Evolutionary conservation across 495 filamentous ascomycete genomes (phyloP).

Genomic region (Chaetomidium leptoderma): DNA sequence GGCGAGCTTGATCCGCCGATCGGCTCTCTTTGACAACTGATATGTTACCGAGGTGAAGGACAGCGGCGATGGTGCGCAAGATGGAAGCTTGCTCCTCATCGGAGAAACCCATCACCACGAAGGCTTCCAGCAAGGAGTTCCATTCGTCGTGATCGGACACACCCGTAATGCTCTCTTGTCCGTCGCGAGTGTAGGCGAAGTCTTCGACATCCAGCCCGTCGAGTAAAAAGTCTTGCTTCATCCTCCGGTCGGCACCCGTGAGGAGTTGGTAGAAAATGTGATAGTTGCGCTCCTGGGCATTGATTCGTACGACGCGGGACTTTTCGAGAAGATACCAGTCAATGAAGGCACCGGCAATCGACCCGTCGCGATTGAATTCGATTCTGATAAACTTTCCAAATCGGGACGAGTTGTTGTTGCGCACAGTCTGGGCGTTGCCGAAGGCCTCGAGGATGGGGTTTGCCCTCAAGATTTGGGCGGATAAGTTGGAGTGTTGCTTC

Average conservation of each 20-base stretch:
- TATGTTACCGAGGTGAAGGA: slow-evolving; percentile 92
- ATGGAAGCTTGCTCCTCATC: slow-evolving; percentile 80
- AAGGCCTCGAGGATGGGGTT: slow-evolving; percentile 99
- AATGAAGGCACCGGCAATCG: slow-evolving; percentile 93
- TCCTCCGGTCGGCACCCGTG: slow-evolving; percentile 66
- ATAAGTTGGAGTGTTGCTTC: slow-evolving; percentile 78
- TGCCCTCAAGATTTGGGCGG: slow-evolving; percentile 90
- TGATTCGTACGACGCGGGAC: slow-evolving; percentile 86
- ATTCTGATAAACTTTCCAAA: slow-evolving; percentile 99
- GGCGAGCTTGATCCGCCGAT: slow-evolving; percentile 82
- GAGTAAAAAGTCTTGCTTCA: slow-evolving; percentile 73
- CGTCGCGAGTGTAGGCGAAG: slow-evolving; percentile 85
- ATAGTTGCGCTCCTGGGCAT: slow-evolving; percentile 85
- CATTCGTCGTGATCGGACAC: slow-evolving; percentile 92
- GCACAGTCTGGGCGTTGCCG: slow-evolving; percentile 94
- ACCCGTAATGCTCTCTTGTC: slow-evolving; percentile 84
- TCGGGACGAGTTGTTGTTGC: slow-evolving; percentile 97
- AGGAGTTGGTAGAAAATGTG: slow-evolving; percentile 97
- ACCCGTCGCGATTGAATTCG: slow-evolving; percentile 83
- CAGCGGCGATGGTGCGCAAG: slow-evolving; percentile 80
- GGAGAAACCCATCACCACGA: slow-evolving; percentile 89
- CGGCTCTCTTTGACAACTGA: slow-evolving; percentile 82
- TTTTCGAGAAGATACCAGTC: slow-evolving; percentile 99
- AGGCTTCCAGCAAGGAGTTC: slow-evolving; percentile 84
- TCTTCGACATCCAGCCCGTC: slow-evolving; percentile 69